A percentile compares a stretch with the other conserved stretches of the same genome.
These are phyloP conservation scores for Trichoderma koningii DNA, from an alignment of 2,329 filamentous ascomycete species.

Conservation along the genomic window DNA sequence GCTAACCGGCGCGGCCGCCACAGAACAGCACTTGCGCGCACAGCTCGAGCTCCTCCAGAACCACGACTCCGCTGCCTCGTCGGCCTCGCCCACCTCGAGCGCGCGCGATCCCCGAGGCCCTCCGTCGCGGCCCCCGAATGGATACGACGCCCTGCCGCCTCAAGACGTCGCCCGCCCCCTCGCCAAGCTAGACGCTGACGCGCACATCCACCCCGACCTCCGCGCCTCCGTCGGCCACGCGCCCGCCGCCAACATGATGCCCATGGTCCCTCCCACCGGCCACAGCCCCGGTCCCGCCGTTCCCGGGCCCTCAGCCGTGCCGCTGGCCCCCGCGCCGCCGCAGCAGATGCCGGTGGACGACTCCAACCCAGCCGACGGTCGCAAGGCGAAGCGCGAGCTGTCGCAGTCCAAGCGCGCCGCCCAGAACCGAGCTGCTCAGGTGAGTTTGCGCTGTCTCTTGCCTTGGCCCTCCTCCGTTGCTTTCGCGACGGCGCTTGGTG, in stretches of 20 bases:
- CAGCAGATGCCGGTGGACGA: constrained; percentile 34
- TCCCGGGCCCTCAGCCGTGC: constrained; percentile 34
- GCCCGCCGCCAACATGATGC: constrained; percentile 44
- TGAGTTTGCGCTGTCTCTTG: constrained; percentile 48
- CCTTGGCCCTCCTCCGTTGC: neutral
- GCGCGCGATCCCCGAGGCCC: constrained; percentile 38
- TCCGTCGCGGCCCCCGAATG: constrained; percentile 45
- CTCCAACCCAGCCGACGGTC: constrained; percentile 50
- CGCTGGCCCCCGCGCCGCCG: constrained; percentile 40
- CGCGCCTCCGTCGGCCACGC: constrained; percentile 39
- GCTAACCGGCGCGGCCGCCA: constrained; percentile 25
- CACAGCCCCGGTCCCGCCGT: constrained; percentile 38
- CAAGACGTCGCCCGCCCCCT: constrained; percentile 41
- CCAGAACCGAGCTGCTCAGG: constrained; percentile 95
- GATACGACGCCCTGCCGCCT: constrained; percentile 47
- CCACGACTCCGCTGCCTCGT: constrained; percentile 42
- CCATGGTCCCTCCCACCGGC: constrained; percentile 39
- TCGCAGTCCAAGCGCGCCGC: constrained; percentile 95
- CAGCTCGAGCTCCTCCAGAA: constrained; percentile 49
- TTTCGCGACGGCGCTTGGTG: neutral
- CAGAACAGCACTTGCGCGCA: constrained; percentile 48
- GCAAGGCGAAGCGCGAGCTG: constrained; percentile 85
- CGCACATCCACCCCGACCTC: constrained; percentile 54
- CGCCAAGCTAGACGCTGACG: constrained; percentile 45
- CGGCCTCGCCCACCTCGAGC: constrained; percentile 35